Conservation (phyloP, 805 yeast species). For the Pichia nakasei region DNA sequence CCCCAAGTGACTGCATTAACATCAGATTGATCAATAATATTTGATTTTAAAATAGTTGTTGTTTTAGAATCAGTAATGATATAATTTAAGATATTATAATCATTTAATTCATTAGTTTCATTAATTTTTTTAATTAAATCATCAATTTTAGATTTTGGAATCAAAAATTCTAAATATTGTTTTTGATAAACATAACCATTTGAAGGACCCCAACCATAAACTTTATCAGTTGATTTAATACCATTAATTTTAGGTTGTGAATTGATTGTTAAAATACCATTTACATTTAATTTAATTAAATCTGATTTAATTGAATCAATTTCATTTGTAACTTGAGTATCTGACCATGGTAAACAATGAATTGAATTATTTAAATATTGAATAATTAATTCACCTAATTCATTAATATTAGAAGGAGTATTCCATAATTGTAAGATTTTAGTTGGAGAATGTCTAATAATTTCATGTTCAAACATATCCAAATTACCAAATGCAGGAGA, state of each 20-base stretch:
- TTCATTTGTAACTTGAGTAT: conserved; percentile 77
- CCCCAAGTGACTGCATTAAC: conserved; percentile 99
- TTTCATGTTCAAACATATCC: conserved; percentile 69
- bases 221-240: conserved; percentile 54
- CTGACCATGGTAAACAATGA: conserved; percentile 87
- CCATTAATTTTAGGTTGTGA: conserved; percentile 94
- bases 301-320: conserved; percentile 51
- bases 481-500: conserved; percentile 96
- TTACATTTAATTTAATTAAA: conserved; percentile 53
- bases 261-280: conserved; percentile 73
- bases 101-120: conserved; percentile 32
- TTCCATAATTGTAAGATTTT: conserved; percentile 88
- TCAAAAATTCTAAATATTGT: conserved; percentile 80
- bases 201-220: conserved; percentile 92
- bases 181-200: conserved; percentile 92
- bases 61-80: conserved; percentile 51
- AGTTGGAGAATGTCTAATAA: conserved; percentile 75
- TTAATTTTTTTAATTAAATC: conserved; percentile 37
- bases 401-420: conserved; percentile 50
- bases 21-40: conserved; percentile 44
- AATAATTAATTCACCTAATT: conserved; percentile 55
- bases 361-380: conserved; percentile 65
- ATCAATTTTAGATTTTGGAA: conserved; percentile 43
- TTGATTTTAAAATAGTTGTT: conserved; percentile 37
- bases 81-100: conserved; percentile 54